A percentile compares a stretch with the other conserved stretches of the same genome.
phyloP scores from a whole-genome alignment of 2,329 filamentous ascomycete genomes.

The Anthostomella pinea region DNA sequence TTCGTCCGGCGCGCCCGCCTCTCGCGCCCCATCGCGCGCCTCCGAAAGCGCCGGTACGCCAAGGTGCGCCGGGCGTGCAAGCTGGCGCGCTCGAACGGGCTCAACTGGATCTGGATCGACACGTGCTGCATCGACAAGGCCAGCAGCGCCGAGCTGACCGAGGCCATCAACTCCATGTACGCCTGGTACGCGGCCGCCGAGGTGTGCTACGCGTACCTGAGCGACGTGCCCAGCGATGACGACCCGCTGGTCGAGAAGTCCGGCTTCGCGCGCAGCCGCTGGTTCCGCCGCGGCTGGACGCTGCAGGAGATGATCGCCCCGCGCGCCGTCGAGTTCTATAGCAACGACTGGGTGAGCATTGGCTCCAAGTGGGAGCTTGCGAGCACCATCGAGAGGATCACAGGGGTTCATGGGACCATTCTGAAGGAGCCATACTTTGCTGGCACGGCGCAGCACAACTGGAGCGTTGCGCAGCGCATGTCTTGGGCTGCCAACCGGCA shows the following conservation, averaged over 20 bases:
- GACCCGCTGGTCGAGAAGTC: background rate
- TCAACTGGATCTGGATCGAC: conserved; percentile 9
- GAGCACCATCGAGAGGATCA: background rate
- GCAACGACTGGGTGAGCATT: background rate
- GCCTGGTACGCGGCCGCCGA: conserved; percentile 4
- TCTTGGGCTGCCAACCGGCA: conserved; percentile 4
- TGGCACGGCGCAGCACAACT: background rate
- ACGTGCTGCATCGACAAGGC: conserved; percentile 11
- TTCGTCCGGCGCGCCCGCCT: background rate
- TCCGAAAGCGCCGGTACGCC: background rate
- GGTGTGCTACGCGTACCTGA: conserved; percentile 7
- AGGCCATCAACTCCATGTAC: conserved; percentile 9
- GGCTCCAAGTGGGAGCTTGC: conserved; percentile 1
- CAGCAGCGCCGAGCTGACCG: conserved; percentile 4
- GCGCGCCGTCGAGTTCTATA: background rate
- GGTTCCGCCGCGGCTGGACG: conserved; percentile 7
- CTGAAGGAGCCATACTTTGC: too few species aligned
- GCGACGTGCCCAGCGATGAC: conserved; percentile 1
- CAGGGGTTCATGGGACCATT: conserved; percentile 2
- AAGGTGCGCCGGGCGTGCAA: conserved; percentile 5
- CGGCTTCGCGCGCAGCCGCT: conserved; percentile 4
- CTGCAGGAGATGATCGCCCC: conserved; percentile 10
- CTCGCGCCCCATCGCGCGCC: too few species aligned
- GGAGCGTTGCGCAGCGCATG: conserved; percentile 11
- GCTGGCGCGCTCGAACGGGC: background rate